Conservation (phyloP, 371 early-diverging fungal genomes). For the Choanephora cucurbitarum region DNA sequence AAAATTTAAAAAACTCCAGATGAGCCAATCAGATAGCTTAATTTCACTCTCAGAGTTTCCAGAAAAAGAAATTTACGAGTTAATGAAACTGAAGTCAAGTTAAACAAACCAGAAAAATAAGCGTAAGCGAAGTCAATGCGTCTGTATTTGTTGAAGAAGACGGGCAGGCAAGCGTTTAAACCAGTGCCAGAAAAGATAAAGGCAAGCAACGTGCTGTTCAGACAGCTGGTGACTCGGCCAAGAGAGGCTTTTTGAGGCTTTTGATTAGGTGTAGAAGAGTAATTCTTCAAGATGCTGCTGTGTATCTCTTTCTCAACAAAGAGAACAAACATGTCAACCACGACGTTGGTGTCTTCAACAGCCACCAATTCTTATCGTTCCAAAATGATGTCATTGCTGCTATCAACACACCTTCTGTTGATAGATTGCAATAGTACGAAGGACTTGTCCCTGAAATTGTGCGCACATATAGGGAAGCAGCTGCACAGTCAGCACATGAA, state of each 20-base stretch:
- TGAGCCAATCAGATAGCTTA: too few species aligned
- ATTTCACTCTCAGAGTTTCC: too few species aligned
- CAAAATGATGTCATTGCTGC: slow-evolving; percentile 5
- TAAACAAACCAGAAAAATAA: too few species aligned
- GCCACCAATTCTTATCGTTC: neutral
- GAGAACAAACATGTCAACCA: slow-evolving; percentile 7
- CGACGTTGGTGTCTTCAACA: neutral
- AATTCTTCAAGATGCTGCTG: slow-evolving; percentile 13
- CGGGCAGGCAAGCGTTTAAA: neutral
- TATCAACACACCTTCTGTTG: neutral
- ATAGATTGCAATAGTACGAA: slow-evolving; percentile 12
- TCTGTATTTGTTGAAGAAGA: slow-evolving; percentile 7
- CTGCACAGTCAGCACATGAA: neutral
- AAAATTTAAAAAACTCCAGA: too few species aligned
- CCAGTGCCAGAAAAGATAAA: neutral
- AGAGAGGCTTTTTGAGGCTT: slow-evolving; percentile 5
- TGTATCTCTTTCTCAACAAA: slow-evolving; percentile 3
- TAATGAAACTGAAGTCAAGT: too few species aligned
- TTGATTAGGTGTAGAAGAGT: slow-evolving; percentile 14
- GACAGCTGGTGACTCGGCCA: neutral
- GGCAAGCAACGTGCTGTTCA: neutral
- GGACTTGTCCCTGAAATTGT: slow-evolving; percentile 8
- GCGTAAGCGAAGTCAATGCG: neutral
- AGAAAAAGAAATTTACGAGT: too few species aligned
- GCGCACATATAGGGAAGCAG: slow-evolving; percentile 1